Conservation (phyloP, 163 green algal species). For the Trebouxiophyceae sp. region DNA sequence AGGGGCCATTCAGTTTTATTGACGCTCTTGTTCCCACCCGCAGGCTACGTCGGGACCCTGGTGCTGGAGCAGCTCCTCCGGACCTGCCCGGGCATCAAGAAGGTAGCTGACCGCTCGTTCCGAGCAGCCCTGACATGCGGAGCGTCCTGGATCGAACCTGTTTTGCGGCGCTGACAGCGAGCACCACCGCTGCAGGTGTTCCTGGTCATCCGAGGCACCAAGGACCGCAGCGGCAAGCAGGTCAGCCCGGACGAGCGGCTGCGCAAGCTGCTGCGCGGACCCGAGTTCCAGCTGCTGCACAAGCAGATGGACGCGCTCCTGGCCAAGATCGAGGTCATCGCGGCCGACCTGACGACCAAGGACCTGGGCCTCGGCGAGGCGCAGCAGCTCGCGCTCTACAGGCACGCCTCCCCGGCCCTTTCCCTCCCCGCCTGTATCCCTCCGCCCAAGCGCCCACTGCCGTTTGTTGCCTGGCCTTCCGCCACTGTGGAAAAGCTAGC, state of each 20-base stretch:
- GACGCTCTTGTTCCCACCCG: neutral
- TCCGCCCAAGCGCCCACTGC: no score
- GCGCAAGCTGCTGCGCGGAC: neutral
- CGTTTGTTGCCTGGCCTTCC: neutral
- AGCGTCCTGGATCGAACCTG: neutral
- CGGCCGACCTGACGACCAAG: neutral
- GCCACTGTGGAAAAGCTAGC: neutral
- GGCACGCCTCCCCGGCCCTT: neutral
- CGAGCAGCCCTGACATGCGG: neutral
- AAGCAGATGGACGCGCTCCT: neutral
- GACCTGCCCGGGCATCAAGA: slow-evolving; percentile 14
- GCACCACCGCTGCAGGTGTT: slow-evolving; percentile 17
- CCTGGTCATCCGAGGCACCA: slow-evolving; percentile 26
- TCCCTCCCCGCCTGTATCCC: neutral
- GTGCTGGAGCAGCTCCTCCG: slow-evolving; percentile 47
- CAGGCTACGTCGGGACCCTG: slow-evolving; percentile 43
- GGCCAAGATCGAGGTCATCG: neutral
- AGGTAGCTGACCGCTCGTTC: neutral
- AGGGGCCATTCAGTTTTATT: neutral
- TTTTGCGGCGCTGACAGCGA: neutral
- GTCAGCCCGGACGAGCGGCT: neutral
- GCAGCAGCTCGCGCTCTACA: neutral
- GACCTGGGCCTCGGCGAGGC: neutral
- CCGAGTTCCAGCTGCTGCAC: neutral
- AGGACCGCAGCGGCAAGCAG: neutral